Percentiles rank a stretch among this genome's conserved stretches.
Evolutionary conservation across 23 red algal species (phyloP).

Genomic region (Cyanidioschyzon merolae): DNA sequence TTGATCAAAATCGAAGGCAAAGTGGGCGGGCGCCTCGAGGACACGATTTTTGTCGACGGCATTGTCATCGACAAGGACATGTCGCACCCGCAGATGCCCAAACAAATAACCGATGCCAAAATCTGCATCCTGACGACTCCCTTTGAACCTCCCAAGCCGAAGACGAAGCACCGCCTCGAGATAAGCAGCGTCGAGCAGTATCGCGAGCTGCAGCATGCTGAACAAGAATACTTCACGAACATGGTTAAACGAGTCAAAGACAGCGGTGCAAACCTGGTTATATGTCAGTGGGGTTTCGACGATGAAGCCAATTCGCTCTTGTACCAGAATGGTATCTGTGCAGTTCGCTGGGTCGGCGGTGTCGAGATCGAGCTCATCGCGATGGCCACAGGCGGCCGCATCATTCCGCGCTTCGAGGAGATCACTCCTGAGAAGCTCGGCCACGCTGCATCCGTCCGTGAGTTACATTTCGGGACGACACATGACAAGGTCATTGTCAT

Average conservation of each 20-base stretch:
- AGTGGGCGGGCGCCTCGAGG: slow-evolving; percentile 86
- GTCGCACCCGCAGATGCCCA: slow-evolving; percentile 93
- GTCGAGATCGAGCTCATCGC: slow-evolving; percentile 96
- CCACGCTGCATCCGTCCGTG: slow-evolving; percentile 54
- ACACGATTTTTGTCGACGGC: slow-evolving; percentile 66
- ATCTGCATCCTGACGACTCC: slow-evolving; percentile 92
- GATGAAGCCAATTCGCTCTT: slow-evolving; percentile 98
- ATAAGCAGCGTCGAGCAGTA: slow-evolving; percentile 95
- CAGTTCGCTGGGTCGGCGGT: slow-evolving; percentile 96
- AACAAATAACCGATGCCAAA: slow-evolving; percentile 70
- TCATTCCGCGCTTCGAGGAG: slow-evolving; percentile 92
- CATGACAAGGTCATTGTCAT: slow-evolving; percentile 85
- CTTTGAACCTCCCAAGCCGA: slow-evolving; percentile 99
- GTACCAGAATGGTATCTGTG: slow-evolving; percentile 61
- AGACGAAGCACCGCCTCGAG: slow-evolving; percentile 99
- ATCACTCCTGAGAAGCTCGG: slow-evolving; percentile 89
- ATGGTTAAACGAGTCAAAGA: slow-evolving; percentile 90
- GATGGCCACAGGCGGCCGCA: slow-evolving; percentile 81
- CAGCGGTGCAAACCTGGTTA: slow-evolving; percentile 85
- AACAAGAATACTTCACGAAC: slow-evolving; percentile 77
- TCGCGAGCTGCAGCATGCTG: slow-evolving; percentile 83
- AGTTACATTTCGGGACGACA: slow-evolving; percentile 88
- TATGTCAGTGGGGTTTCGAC: slow-evolving; percentile 99
- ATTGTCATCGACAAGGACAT: slow-evolving; percentile 99
- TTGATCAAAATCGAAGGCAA: slow-evolving; percentile 93